phyloP scores from a whole-genome alignment of 176 grass and related monocot genomes.

The Phragmites australis region DNA sequence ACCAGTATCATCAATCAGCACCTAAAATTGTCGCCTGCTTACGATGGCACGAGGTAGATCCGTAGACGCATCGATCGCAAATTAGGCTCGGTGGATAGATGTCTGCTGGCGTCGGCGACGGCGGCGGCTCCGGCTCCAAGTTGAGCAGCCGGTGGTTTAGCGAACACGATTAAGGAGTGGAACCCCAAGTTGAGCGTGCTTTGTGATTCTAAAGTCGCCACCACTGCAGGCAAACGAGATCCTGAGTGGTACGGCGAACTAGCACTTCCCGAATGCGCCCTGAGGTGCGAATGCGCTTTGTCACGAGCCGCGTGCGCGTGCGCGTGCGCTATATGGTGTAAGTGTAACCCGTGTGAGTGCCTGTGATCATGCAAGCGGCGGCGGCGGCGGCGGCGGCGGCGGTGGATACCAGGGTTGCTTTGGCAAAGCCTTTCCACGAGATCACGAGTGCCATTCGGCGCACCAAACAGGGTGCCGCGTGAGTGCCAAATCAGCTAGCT shows the following conservation, averaged over 20 bases:
- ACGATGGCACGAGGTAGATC: too few relatives aligned
- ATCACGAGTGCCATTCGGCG: too few relatives aligned
- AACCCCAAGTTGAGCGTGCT: not conserved
- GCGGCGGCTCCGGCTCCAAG: too few relatives aligned
- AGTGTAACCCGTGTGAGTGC: too few relatives aligned
- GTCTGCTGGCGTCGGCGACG: too few relatives aligned
- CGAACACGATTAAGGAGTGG: not conserved
- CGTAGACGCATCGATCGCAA: too few relatives aligned
- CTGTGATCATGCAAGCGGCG: not conserved
- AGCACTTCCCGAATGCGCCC: not conserved
- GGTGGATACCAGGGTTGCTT: not conserved
- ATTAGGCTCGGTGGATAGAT: too few relatives aligned
- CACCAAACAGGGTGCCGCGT: too few relatives aligned
- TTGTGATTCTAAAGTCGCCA: not conserved
- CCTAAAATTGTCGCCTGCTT: too few relatives aligned
- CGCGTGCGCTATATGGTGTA: too few relatives aligned
- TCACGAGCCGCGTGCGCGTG: not conserved
- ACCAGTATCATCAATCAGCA: too few relatives aligned
- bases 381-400: not conserved
- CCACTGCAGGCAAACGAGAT: not conserved
- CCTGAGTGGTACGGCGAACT: not conserved
- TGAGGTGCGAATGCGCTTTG: not conserved
- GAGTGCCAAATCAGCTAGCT: too few relatives aligned
- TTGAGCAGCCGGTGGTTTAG: not conserved
- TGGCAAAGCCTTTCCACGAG: not conserved